Percentiles rank a stretch among this genome's conserved stretches.
Conservation (phyloP, 2,329 filamentous ascomycete genomes). For the Calonectria ilicicola region DNA sequence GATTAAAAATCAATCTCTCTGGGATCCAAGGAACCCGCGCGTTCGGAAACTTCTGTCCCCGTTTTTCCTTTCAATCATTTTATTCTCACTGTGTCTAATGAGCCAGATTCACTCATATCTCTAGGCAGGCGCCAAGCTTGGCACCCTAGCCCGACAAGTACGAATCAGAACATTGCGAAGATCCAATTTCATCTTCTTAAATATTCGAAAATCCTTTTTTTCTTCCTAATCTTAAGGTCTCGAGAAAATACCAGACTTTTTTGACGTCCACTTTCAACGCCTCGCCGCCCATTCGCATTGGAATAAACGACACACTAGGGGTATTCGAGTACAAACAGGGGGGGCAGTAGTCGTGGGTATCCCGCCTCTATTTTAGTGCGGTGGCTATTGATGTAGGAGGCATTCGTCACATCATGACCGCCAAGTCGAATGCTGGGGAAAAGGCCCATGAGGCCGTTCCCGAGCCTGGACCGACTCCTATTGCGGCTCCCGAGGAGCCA, state of each 20-base stretch:
- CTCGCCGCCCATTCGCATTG: not conserved
- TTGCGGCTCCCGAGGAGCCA: not conserved
- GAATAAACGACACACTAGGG: not conserved
- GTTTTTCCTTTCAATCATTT: not conserved
- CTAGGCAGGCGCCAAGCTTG: not conserved
- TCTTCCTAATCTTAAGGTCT: not conserved
- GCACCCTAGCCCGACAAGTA: not conserved
- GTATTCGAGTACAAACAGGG: not conserved
- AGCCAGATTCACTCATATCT: not conserved
- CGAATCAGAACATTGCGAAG: not conserved
- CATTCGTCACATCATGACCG: not conserved
- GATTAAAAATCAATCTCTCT: not conserved
- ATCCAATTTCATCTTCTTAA: not conserved
- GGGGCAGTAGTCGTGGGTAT: not conserved
- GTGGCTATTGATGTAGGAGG: not conserved
- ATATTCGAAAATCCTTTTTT: not conserved
- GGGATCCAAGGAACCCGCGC: slow-evolving; percentile 1
- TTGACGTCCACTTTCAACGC: not conserved
- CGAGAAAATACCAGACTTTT: not conserved
- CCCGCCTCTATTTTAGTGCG: not conserved
- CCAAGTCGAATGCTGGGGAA: not conserved
- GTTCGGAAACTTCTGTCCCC: not conserved
- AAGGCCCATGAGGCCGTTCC: not conserved
- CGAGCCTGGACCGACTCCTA: not conserved
- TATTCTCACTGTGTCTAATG: not conserved